Percentiles rank a stretch among this genome's conserved stretches.
Evolutionary conservation across 2,329 filamentous ascomycete species (phyloP).

Genomic region (Penicillium sclerotigenum): DNA sequence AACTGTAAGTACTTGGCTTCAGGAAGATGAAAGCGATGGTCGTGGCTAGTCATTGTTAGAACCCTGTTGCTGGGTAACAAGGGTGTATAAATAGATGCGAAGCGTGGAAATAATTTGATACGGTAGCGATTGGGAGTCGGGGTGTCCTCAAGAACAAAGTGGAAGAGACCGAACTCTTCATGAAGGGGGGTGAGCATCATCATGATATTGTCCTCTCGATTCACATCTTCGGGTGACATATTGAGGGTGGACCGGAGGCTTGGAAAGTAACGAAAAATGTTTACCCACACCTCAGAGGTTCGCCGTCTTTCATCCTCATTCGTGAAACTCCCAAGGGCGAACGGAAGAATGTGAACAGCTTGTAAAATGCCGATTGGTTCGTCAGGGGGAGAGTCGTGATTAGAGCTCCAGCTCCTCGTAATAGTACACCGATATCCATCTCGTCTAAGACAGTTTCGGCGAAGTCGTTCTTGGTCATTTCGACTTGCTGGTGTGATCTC

Average conservation of each 20-base stretch:
- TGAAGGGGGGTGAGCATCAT: not conserved
- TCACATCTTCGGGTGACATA: not conserved
- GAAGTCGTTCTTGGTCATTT: not conserved
- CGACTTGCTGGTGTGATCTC: not conserved
- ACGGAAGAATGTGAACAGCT: conserved; percentile 4
- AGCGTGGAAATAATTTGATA: not conserved
- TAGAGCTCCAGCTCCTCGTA: not conserved
- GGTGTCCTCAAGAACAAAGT: not conserved
- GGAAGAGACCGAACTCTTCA: not conserved
- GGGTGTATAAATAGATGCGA: not conserved
- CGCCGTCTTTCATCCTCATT: not conserved
- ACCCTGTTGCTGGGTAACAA: not conserved
- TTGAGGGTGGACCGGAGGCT: not conserved
- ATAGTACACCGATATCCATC: not conserved
- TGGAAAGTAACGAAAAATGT: not conserved
- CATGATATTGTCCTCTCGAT: not conserved
- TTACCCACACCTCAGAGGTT: not conserved
- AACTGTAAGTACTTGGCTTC: not conserved
- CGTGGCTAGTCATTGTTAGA: not conserved
- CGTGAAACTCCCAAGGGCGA: not conserved
- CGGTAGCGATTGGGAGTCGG: not conserved
- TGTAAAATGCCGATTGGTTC: too few relatives aligned
- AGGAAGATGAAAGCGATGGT: not conserved
- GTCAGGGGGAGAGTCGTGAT: not conserved
- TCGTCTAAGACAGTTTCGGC: not conserved